phyloP scores from a whole-genome alignment of 2,329 filamentous ascomycete genomes.

The Aspergillus vadensis region DNA sequence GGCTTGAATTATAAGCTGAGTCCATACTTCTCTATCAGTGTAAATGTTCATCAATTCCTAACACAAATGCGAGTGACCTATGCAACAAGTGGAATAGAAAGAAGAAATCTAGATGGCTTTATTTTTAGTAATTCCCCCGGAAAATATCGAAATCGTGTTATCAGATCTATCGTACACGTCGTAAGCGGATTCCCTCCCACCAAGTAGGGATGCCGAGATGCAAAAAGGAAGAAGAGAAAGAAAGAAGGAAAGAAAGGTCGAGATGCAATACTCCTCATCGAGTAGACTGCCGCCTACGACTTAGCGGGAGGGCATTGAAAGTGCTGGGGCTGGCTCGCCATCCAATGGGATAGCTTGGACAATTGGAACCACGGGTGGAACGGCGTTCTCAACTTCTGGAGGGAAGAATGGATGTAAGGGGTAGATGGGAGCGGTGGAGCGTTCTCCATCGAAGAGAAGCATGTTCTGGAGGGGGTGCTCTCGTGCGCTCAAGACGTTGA shows the following conservation, averaged over 20 bases:
- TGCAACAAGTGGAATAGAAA: too few relatives aligned
- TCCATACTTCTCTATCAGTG: too few relatives aligned
- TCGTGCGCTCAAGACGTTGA: conserved; percentile 87
- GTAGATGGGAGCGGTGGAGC: conserved; percentile 76
- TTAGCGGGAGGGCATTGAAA: not conserved
- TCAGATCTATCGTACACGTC: conserved; percentile 17
- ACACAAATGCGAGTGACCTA: not conserved
- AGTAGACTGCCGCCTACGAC: not conserved
- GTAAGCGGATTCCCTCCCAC: conserved; percentile 3
- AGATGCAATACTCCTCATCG: too few relatives aligned
- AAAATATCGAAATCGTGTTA: not conserved
- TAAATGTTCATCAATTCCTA: too few relatives aligned
- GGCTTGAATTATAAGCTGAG: too few relatives aligned
- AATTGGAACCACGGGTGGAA: conserved; percentile 32
- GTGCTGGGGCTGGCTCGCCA: conserved; percentile 9
- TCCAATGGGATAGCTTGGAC: conserved; percentile 30
- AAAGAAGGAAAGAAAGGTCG: too few relatives aligned
- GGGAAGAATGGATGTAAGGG: conserved; percentile 71
- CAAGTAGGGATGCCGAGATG: not conserved
- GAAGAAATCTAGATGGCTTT: not conserved
- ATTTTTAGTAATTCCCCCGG: not conserved
- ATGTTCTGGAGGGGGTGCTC: conserved; percentile 97
- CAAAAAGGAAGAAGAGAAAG: too few relatives aligned
- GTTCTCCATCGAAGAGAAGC: conserved; percentile 84
- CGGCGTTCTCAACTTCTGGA: conserved; percentile 28